These are phyloP conservation scores for Talaromyces sp. DNA, from an alignment of 2,329 filamentous ascomycete genomes.

Conservation along the genomic window DNA sequence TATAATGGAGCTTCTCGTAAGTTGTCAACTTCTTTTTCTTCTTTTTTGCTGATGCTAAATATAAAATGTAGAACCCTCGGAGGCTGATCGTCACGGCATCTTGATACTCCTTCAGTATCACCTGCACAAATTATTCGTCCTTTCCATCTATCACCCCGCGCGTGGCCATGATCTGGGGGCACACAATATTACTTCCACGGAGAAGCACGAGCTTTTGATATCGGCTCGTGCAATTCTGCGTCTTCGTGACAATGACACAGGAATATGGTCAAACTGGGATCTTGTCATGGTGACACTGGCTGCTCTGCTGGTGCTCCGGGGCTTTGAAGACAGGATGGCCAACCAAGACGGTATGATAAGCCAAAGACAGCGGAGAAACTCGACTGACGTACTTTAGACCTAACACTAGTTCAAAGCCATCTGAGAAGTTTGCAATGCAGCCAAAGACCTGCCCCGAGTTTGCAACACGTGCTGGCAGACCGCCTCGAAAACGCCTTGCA, in stretches of 20 bases:
- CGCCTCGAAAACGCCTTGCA: constrained; percentile 23
- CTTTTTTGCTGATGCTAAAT: neutral
- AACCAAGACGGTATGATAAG: constrained; percentile 21
- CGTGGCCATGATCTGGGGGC: constrained; percentile 23
- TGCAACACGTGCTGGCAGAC: constrained; percentile 21
- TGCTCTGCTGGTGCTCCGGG: constrained; percentile 1
- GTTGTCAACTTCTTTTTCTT: neutral
- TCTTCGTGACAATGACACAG: constrained; percentile 23
- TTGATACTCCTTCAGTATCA: constrained; percentile 27
- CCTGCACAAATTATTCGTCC: constrained; percentile 25
- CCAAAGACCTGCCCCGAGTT: constrained; percentile 18
- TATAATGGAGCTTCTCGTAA: constrained; percentile 25
- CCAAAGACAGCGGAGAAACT: neutral
- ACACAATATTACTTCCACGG: constrained; percentile 20
- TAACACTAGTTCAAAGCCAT: constrained; percentile 22
- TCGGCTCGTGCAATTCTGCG: constrained; percentile 25
- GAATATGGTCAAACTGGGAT: constrained; percentile 29
- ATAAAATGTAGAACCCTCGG: constrained; percentile 17
- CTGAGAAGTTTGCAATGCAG: constrained; percentile 19
- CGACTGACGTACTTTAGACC: constrained; percentile 14
- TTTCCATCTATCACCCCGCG: constrained; percentile 26
- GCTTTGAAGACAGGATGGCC: constrained; percentile 12
- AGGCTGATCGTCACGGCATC: constrained; percentile 25
- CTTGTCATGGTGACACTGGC: constrained; percentile 17
- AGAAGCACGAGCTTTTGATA: constrained; percentile 24